These are phyloP conservation scores for Starmerella ratchasimensis DNA, from an alignment of 805 yeast species.

Conservation along the genomic window DNA sequence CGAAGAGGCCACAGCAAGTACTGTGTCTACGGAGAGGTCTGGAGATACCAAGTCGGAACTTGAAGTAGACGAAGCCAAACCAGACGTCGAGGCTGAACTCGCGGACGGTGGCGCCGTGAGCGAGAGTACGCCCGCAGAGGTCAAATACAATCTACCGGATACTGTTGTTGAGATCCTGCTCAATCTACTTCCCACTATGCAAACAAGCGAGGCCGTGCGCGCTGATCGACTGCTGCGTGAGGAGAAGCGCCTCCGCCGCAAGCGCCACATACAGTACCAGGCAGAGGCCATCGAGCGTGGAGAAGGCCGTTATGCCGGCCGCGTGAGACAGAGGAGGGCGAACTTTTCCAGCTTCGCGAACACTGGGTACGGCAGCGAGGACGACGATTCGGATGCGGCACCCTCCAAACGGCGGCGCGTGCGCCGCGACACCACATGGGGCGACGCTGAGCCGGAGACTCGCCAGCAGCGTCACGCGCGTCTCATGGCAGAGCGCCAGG, in stretches of 20 bases:
- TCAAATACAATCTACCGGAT: constrained; percentile 12
- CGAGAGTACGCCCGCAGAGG: too few relatives aligned
- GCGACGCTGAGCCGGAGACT: constrained; percentile 16
- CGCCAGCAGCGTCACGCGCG: constrained; percentile 19
- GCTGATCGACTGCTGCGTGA: constrained; percentile 17
- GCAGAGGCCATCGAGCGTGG: constrained; percentile 18
- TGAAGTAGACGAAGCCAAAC: too few relatives aligned
- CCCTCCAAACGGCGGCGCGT: constrained; percentile 10
- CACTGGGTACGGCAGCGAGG: constrained; percentile 5
- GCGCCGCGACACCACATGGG: constrained; percentile 11
- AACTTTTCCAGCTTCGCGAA: constrained; percentile 12
- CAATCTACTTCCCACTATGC: constrained; percentile 14
- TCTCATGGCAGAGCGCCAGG: constrained; percentile 14
- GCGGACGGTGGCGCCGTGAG: too few relatives aligned
- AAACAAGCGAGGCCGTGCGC: constrained; percentile 11
- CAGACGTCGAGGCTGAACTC: too few relatives aligned
- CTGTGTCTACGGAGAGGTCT: too few relatives aligned
- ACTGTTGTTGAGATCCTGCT: constrained; percentile 17
- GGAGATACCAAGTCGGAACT: too few relatives aligned
- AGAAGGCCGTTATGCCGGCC: constrained; percentile 20
- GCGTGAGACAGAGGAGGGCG: constrained; percentile 13
- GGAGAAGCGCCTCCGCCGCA: constrained; percentile 15
- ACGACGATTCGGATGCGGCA: constrained; percentile 1
- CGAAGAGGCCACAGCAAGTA: too few relatives aligned
- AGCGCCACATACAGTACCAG: constrained; percentile 16